Evolutionary conservation across 352 stramenopile genomes (phyloP).

Genomic region (Lagenidium sp.): DNA sequence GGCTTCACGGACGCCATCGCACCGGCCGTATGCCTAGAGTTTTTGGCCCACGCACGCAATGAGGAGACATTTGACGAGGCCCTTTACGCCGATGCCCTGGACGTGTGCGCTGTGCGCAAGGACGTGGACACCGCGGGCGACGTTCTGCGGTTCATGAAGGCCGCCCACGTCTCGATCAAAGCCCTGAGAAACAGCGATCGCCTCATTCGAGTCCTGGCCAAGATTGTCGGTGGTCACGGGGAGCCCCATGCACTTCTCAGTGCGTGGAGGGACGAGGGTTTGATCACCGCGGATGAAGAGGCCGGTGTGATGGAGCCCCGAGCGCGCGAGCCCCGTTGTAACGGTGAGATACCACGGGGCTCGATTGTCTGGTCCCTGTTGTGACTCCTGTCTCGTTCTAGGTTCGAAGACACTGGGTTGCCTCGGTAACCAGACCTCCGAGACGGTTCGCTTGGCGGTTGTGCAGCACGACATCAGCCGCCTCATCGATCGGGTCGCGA

Average conservation of each 20-base stretch:
- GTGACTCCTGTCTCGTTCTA: conserved; percentile 1
- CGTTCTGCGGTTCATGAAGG: conserved; percentile 26
- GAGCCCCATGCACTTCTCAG: conserved; percentile 22
- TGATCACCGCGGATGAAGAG: no score
- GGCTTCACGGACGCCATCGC: conserved; percentile 25
- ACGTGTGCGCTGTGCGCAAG: conserved; percentile 36
- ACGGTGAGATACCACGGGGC: no score
- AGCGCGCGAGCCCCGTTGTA: neutral
- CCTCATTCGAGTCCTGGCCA: conserved; percentile 29
- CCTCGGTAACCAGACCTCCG: conserved; percentile 50
- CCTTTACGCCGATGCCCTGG: conserved; percentile 48
- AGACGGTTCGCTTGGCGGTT: conserved; percentile 52
- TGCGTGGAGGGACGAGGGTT: conserved; percentile 26
- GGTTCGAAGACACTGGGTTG: conserved; percentile 39
- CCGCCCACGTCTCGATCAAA: conserved; percentile 20
- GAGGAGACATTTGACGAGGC: conserved; percentile 53
- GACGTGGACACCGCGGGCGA: conserved; percentile 18
- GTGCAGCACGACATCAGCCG: conserved; percentile 63
- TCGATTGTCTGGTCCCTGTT: neutral
- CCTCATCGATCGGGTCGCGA: conserved; percentile 41
- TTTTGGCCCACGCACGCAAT: conserved; percentile 34
- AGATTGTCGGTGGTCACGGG: conserved; percentile 22
- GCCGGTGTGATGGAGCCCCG: conserved; percentile 6
- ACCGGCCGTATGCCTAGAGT: conserved; percentile 25
- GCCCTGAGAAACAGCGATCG: conserved; percentile 35